Conservation (phyloP, 345 rosid species). For the Theobroma cacao region DNA sequence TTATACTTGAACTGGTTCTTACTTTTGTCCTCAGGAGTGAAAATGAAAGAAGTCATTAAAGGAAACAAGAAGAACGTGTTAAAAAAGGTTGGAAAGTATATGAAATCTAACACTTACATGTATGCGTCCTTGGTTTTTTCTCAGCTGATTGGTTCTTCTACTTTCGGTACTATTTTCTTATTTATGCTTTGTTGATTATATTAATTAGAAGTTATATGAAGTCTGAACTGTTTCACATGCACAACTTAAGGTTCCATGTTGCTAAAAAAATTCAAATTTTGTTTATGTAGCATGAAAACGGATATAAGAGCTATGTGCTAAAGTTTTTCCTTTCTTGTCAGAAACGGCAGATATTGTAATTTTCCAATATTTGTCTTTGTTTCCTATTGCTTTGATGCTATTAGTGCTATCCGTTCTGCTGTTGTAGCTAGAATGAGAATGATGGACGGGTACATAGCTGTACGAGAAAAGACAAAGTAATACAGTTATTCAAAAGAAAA, state of each 20-base stretch:
- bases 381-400: no score
- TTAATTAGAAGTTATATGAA: background rate
- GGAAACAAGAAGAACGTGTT: slow-evolving; percentile 29
- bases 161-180: slow-evolving; percentile 13
- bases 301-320: background rate
- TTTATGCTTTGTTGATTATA: background rate
- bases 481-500: background rate
- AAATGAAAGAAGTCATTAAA: slow-evolving; percentile 14
- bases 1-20: background rate
- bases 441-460: background rate
- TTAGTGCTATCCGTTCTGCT: no score
- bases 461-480: background rate
- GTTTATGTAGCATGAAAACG: background rate
- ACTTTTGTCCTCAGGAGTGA: slow-evolving; percentile 16
- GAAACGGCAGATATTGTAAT: no score
- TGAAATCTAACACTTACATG: slow-evolving; percentile 46
- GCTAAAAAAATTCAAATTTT: background rate
- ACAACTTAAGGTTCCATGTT: background rate
- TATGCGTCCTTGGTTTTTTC: slow-evolving; percentile 33
- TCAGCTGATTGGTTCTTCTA: slow-evolving; percentile 4
- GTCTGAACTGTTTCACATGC: background rate
- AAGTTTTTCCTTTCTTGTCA: no score
- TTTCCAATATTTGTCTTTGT: no score
- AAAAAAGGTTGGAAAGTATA: slow-evolving; percentile 37
- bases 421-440: background rate